Base-by-base conservation (phyloP, 2,329 filamentous ascomycete genomes). In the Aspergillus fijiensis region DNA sequence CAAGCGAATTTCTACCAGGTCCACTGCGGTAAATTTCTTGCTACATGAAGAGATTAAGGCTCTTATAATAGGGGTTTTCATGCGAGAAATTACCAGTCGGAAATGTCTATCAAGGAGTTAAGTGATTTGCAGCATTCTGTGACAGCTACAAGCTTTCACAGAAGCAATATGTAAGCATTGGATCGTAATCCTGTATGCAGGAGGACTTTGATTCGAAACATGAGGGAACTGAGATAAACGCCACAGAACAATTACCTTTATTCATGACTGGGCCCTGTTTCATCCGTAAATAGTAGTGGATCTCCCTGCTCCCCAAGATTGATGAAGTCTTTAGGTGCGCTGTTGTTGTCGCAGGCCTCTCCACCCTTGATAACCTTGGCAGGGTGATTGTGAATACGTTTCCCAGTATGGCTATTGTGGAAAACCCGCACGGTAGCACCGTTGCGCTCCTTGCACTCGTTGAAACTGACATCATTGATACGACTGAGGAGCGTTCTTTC, bases 221-320 rank as follows among this genome's bases (percentile, higher is more conserved):
- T 19, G 6, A 45, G 16, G 39, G 16, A 12, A 0, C 3, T 45
- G 39, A 19, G 16, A n/a, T 45, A 45, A 45, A 7, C 5, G n/a
- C 39, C 16, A 16, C 14, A n/a, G 39, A n/a, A 45, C 3, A n/a
- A 1, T n/a, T 6, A 45, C 39, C 16, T n/a, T 55, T 51, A 69
- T 45, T 63, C 61, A 55, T 80, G 80, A 12, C 72, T 71, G 55
- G 75, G 80, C 1, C 70, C 73, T 42, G 72, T 72, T 35, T 91
- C 88, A 53, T 91, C 81, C 10, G 84, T 85, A 72, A 88, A 97
- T 14, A 97, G 81, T 49, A 84, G 80, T 74, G 92, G 87, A 70
- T 98, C 94, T 5, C 92, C 94, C 69, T 90, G 91, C 16, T 92
- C 92, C 45, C 94, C 94, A 80, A 96, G 84, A 63, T 88, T 85